phyloP scores from a whole-genome alignment of 169 alveolate species.

The Plasmodium gaboni region DNA sequence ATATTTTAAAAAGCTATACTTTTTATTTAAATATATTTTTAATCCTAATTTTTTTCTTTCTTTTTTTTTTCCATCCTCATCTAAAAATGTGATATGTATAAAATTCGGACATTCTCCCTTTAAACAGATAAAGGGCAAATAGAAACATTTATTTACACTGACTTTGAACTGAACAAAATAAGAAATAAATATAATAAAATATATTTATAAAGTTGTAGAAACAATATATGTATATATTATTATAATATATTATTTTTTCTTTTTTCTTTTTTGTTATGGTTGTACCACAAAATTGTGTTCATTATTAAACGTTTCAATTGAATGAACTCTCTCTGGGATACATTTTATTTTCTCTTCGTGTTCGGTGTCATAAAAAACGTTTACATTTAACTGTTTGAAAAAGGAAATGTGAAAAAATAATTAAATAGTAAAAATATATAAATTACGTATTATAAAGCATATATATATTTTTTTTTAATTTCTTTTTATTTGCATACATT shows the following conservation, averaged over 20 bases:
- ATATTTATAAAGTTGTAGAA: neutral
- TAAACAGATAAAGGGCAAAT: constrained; percentile 42
- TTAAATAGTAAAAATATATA: neutral
- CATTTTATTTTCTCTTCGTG: constrained; percentile 15
- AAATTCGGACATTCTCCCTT: constrained; percentile 54
- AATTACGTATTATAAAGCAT: neutral
- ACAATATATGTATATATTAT: neutral
- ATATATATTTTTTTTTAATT: neutral
- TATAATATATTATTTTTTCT: no score
- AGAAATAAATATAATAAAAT: constrained; percentile 2
- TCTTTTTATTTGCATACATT: neutral
- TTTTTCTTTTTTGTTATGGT: neutral
- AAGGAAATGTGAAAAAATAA: neutral
- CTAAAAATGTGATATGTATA: constrained; percentile 13
- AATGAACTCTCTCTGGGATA: constrained; percentile 26
- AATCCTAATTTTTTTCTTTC: constrained; percentile 25
- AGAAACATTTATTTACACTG: constrained; percentile 29
- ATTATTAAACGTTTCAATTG: constrained; percentile 17
- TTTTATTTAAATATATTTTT: constrained; percentile 29
- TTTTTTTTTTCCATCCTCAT: constrained; percentile 3
- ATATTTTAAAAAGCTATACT: constrained; percentile 64
- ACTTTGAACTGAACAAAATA: constrained; percentile 22
- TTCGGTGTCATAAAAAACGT: constrained; percentile 44
- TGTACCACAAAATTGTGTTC: constrained; percentile 25
- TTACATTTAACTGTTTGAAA: constrained; percentile 15